Conservation (phyloP, 1,284 basidiomycete genomes). For the Phaffia rhodozyma region DNA sequence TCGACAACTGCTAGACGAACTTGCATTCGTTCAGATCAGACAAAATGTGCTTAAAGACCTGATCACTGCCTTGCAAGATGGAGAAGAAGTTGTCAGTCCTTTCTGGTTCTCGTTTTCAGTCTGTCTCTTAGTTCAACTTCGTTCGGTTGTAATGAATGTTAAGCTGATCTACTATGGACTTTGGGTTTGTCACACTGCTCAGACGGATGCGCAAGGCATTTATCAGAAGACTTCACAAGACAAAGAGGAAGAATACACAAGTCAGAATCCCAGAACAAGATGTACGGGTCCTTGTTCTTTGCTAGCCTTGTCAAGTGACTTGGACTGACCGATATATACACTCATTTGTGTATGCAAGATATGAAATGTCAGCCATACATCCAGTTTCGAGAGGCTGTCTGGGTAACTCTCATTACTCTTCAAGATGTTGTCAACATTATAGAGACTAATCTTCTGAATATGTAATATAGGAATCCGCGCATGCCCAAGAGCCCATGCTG, state of each 20-base stretch:
- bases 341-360: constrained; percentile 26
- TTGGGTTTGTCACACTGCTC: no score
- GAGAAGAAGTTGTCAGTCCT: neutral
- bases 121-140: no score
- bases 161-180: neutral
- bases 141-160: no score
- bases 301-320: neutral
- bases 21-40: neutral
- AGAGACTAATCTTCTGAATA: constrained; percentile 26
- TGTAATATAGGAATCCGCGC: constrained; percentile 46
- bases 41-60: neutral
- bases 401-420: constrained; percentile 19
- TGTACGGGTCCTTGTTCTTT: neutral
- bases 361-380: constrained; percentile 48
- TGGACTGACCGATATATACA: neutral
- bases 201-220: neutral
- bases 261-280: neutral
- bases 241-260: neutral
- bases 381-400: constrained; percentile 51
- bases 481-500: constrained; percentile 52
- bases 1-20: neutral
- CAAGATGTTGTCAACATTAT: no score
- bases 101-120: neutral
- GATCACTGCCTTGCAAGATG: neutral
- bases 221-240: neutral